Conservation (phyloP, 345 rosid genomes). For the Turnera subulata region DNA sequence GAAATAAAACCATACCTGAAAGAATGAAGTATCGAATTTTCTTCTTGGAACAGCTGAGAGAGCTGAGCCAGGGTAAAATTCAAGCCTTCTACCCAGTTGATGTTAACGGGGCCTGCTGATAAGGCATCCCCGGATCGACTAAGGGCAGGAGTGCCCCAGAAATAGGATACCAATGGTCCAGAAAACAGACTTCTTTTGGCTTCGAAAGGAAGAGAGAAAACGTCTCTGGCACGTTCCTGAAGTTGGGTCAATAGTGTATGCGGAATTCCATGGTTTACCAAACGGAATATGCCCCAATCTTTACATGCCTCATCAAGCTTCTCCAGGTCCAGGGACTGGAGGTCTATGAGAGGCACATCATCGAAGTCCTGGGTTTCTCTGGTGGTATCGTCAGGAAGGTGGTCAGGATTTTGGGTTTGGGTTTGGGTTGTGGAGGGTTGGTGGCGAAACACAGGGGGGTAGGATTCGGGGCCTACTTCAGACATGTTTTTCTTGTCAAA, state of each 20-base stretch:
- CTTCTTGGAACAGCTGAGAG: slow-evolving; percentile 23
- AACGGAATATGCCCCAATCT: slow-evolving; percentile 67
- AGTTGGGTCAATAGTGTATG: slow-evolving; percentile 30
- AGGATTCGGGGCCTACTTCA: slow-evolving; percentile 38
- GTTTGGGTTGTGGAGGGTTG: slow-evolving; percentile 3
- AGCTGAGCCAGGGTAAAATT: slow-evolving; percentile 51
- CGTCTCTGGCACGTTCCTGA: slow-evolving; percentile 32
- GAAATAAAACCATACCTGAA: slow-evolving; percentile 52
- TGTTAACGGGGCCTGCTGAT: slow-evolving; percentile 20
- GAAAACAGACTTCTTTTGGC: slow-evolving; percentile 34
- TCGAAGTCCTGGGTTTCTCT: slow-evolving; percentile 15
- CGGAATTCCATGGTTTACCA: slow-evolving; percentile 69
- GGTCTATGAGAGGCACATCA: slow-evolving; percentile 45
- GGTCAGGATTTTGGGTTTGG: no score
- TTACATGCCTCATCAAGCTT: slow-evolving; percentile 47
- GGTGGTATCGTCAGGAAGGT: neutral
- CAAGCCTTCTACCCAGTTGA: slow-evolving; percentile 67
- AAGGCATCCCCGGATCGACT: slow-evolving; percentile 58
- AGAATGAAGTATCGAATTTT: slow-evolving; percentile 31
- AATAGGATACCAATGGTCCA: slow-evolving; percentile 57
- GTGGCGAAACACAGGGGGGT: slow-evolving; percentile 44
- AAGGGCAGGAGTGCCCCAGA: slow-evolving; percentile 74
- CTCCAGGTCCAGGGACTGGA: slow-evolving; percentile 37
- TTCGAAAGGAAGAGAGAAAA: slow-evolving; percentile 52
- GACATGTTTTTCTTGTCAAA: no score